Evolutionary conservation across 768 basidiomycete species (phyloP).

Genomic region (Dacryopinax spathularia): DNA sequence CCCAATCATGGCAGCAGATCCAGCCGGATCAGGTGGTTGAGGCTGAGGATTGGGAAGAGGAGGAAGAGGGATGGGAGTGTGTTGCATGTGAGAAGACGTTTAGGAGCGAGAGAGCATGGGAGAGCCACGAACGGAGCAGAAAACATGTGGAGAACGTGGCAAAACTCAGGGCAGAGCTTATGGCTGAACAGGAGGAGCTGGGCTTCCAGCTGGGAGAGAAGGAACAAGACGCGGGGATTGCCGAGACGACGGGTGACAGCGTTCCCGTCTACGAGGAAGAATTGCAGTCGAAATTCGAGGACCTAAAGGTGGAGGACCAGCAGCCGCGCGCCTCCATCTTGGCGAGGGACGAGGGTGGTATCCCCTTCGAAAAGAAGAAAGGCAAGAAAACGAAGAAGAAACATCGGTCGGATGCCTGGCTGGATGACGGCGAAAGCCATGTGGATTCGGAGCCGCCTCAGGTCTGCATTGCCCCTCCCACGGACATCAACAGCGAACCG

Average conservation of each 20-base stretch:
- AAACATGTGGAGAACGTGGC: constrained; percentile 86
- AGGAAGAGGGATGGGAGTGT: constrained; percentile 77
- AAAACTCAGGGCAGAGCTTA: constrained; percentile 20
- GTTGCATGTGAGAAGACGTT: constrained; percentile 88
- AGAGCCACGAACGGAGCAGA: constrained; percentile 89
- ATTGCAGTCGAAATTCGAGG: background rate
- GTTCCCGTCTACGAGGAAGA: background rate
- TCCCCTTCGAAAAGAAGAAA: background rate
- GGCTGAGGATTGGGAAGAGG: constrained; percentile 43
- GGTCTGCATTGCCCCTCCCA: constrained; percentile 9
- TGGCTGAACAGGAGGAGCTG: constrained; percentile 4
- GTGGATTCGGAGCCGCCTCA: constrained; percentile 1
- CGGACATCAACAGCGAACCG: constrained; percentile 18
- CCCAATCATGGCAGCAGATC: constrained; percentile 82
- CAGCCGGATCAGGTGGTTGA: constrained; percentile 27
- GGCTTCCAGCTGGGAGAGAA: background rate
- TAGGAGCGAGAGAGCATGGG: constrained; percentile 84
- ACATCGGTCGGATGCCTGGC: background rate
- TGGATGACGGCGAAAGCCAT: constrained; percentile 4
- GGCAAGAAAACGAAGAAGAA: constrained; percentile 12
- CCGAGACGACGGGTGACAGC: background rate
- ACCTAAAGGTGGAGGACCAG: background rate
- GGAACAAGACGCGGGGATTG: background rate
- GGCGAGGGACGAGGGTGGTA: background rate
- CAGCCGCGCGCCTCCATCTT: background rate